These are phyloP conservation scores for Citrus sinensis DNA, from an alignment of 345 rosid species.

Conservation along the genomic window DVS_A1.0 CM039166.1:24229501-24230000, in stretches of 20 bases:
- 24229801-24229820: constrained; percentile 27
- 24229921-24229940: not conserved
- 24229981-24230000: constrained; percentile 16
- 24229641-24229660: constrained; percentile 22
- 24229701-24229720: not conserved
- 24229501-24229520: not conserved
- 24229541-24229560: not conserved
- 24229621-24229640: constrained; percentile 19
- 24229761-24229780: not conserved
- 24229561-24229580: not conserved
- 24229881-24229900: not conserved
- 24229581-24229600: constrained; percentile 20
- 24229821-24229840: constrained; percentile 39
- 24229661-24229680: constrained; percentile 17
- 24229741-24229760: not conserved
- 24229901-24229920: not conserved
- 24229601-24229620: constrained; percentile 29
- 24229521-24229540: not conserved
- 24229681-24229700: constrained; percentile 17
- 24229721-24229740: not conserved
- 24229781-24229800: constrained; percentile 3
- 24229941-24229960: constrained; percentile 3
- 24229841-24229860: constrained; percentile 27
- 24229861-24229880: constrained; percentile 10
- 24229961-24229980: constrained; percentile 2